phyloP scores from a whole-genome alignment of 2,329 filamentous ascomycete genomes.

The Neurospora sp. region DNA sequence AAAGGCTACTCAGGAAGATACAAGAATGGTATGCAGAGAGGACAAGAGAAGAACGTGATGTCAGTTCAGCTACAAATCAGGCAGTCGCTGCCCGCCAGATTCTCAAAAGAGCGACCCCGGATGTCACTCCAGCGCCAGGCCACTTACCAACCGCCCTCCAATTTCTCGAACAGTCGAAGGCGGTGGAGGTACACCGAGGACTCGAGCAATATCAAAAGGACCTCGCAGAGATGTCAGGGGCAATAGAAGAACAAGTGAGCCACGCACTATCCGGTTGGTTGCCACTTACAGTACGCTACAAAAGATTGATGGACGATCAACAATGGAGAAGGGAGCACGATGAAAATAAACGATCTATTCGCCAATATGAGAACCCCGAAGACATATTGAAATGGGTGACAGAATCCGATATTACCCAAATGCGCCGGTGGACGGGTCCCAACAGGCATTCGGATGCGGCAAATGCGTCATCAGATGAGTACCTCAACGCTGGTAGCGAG shows the following conservation, averaged over 20 bases:
- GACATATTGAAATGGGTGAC: not conserved
- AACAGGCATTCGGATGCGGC: not conserved
- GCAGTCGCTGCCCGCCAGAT: not conserved
- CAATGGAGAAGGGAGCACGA: not conserved
- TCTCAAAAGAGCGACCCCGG: not conserved
- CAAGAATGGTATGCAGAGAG: too few relatives aligned
- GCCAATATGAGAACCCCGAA: not conserved
- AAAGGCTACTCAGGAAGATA: too few relatives aligned
- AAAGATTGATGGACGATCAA: not conserved
- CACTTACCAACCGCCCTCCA: not conserved
- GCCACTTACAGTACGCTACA: not conserved
- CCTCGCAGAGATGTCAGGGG: not conserved
- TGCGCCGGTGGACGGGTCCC: not conserved
- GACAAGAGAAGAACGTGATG: too few relatives aligned
- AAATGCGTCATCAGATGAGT: not conserved
- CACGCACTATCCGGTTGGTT: not conserved
- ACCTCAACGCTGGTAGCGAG: not conserved
- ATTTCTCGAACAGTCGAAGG: not conserved
- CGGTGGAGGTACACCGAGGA: not conserved
- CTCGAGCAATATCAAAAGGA: not conserved
- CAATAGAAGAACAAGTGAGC: not conserved
- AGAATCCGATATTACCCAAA: not conserved
- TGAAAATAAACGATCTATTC: not conserved
- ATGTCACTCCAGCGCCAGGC: not conserved
- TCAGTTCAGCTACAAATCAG: too few relatives aligned